Percentiles rank a stretch among this genome's conserved stretches.
Evolutionary conservation across 2,329 filamentous ascomycete genomes (phyloP).

Genomic region (Stenocarpella maydis): DNA sequence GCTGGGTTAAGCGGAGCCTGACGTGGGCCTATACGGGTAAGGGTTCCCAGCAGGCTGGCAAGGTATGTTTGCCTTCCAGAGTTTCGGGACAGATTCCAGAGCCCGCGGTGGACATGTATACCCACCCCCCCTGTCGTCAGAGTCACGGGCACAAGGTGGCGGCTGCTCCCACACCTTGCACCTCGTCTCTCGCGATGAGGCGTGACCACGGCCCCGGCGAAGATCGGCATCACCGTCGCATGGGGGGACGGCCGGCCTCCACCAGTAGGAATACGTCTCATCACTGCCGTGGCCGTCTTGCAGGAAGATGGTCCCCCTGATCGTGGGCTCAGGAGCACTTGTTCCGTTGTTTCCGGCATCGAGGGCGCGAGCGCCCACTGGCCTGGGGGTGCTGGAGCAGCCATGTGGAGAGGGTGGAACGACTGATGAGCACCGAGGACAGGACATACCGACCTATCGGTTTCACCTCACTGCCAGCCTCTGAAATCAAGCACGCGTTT

Average conservation of each 20-base stretch:
- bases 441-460: neutral
- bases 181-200: neutral
- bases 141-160: neutral
- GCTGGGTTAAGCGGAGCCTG: conserved; percentile 32
- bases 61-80: conserved; percentile 22
- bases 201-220: neutral
- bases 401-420: conserved; percentile 15
- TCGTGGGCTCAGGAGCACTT: neutral
- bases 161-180: neutral
- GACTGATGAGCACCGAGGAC: neutral
- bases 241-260: neutral
- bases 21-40: conserved; percentile 27
- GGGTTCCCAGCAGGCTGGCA: conserved; percentile 25
- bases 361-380: conserved; percentile 9
- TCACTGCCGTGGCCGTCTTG: neutral
- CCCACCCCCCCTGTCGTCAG: neutral
- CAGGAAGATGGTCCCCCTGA: neutral
- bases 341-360: neutral
- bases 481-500: conserved; percentile 21
- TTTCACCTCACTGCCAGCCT: conserved; percentile 10
- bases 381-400: conserved; percentile 1
- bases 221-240: conserved; percentile 16
- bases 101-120: neutral
- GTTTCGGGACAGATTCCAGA: conserved; percentile 10
- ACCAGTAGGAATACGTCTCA: conserved; percentile 8